Evolutionary conservation across 2,329 filamentous ascomycete genomes (phyloP).

Genomic region (Zymoseptoria crescenta): DNA sequence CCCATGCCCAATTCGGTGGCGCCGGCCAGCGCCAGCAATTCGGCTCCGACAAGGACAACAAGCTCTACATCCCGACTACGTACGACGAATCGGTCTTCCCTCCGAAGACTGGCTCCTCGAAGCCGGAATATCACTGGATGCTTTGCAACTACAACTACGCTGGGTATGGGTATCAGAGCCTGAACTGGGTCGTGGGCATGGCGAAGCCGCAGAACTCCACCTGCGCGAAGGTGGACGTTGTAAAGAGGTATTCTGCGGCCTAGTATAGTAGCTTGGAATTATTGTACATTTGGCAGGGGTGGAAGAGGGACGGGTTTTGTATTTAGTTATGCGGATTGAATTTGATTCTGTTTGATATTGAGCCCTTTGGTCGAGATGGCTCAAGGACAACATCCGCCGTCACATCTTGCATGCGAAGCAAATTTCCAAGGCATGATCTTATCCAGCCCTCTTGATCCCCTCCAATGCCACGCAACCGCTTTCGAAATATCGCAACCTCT

Average conservation of each 20-base stretch:
- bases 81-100: constrained; percentile 35
- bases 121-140: constrained; percentile 34
- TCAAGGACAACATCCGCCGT: background rate
- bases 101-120: constrained; percentile 9
- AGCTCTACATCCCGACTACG: constrained; percentile 35
- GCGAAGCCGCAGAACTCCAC: constrained; percentile 38
- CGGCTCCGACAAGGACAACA: constrained; percentile 34
- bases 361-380: background rate
- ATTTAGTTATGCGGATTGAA: background rate
- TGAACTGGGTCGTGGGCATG: constrained; percentile 38
- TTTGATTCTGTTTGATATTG: background rate
- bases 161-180: constrained; percentile 37
- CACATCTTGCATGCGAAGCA: background rate
- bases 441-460: background rate
- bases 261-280: background rate
- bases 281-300: background rate
- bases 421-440: too few species aligned
- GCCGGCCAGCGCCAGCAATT: constrained; percentile 24
- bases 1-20: constrained; percentile 35
- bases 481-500: background rate
- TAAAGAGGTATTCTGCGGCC: constrained; percentile 5
- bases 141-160: constrained; percentile 34
- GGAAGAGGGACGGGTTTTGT: background rate
- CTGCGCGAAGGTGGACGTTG: constrained; percentile 37
- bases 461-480: background rate